phyloP scores from a whole-genome alignment of 2,329 filamentous ascomycete species.

The Pyrenophora seminiperda region DNA sequence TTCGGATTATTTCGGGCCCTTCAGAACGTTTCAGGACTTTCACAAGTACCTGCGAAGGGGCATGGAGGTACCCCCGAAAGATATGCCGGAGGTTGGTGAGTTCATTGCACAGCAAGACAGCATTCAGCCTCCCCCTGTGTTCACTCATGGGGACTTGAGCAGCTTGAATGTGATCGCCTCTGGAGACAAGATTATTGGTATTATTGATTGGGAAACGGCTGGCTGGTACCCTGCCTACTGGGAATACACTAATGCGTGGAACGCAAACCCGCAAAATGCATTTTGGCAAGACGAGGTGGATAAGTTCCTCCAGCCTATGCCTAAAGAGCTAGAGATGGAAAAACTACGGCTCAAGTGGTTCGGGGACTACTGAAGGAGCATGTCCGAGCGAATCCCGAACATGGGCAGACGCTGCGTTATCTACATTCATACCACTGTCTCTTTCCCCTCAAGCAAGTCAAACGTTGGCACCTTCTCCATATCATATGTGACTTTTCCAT shows the following conservation, averaged over 20 bases:
- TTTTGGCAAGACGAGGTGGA: slow-evolving; percentile 35
- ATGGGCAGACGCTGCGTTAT: no score
- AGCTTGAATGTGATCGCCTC: slow-evolving; percentile 52
- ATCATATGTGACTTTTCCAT: no score
- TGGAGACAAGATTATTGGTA: slow-evolving; percentile 52
- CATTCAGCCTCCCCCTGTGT: slow-evolving; percentile 46
- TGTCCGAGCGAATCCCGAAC: no score
- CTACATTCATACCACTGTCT: slow-evolving; percentile 6
- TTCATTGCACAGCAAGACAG: slow-evolving; percentile 21
- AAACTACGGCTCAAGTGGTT: slow-evolving; percentile 42
- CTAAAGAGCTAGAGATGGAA: slow-evolving; percentile 52
- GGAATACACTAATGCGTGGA: slow-evolving; percentile 50
- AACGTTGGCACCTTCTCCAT: slow-evolving; percentile 38
- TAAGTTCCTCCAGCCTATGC: slow-evolving; percentile 24
- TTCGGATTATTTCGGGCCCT: slow-evolving; percentile 39
- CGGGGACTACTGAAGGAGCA: no score
- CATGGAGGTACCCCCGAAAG: slow-evolving; percentile 15
- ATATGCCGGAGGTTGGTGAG: slow-evolving; percentile 19
- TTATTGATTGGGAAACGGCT: slow-evolving; percentile 55
- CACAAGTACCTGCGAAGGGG: slow-evolving; percentile 45
- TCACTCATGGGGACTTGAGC: slow-evolving; percentile 60
- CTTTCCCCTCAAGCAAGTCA: slow-evolving; percentile 34
- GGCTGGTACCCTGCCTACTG: slow-evolving; percentile 58
- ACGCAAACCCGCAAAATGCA: slow-evolving; percentile 25
- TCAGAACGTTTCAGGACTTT: slow-evolving; percentile 45